Evolutionary conservation across 441 rosid genomes (phyloP).

Genomic region (Eutrema salsugineum): DNA sequence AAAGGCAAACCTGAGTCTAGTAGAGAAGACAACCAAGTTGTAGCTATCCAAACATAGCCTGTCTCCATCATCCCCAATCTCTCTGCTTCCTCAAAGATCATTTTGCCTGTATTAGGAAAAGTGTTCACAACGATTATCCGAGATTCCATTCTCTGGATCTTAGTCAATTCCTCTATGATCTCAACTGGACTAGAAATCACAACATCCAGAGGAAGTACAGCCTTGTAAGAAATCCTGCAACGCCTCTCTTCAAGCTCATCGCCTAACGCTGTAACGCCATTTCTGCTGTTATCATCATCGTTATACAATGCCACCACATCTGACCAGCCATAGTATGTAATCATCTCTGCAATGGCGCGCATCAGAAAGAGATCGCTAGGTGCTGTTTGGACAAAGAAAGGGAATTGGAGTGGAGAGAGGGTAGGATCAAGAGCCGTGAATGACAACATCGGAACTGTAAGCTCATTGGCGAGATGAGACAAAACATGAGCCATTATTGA

Average conservation of each 20-base stretch:
- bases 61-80: conserved; percentile 76
- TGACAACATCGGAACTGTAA: conserved; percentile 73
- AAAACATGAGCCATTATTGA: conserved; percentile 82
- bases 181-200: conserved; percentile 40
- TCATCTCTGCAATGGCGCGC: conserved; percentile 77
- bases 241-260: conserved; percentile 77
- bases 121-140: conserved; percentile 69
- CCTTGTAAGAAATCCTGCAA: conserved; percentile 75
- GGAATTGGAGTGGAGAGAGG: conserved; percentile 77
- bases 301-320: conserved; percentile 67
- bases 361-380: conserved; percentile 79
- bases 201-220: conserved; percentile 54
- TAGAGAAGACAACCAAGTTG: conserved; percentile 75
- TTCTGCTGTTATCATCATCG: conserved; percentile 87
- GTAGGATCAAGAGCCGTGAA: conserved; percentile 86
- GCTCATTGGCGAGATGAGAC: conserved; percentile 78
- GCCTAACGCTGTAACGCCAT: conserved; percentile 61
- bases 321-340: conserved; percentile 65
- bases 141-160: conserved; percentile 69
- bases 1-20: conserved; percentile 57
- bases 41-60: conserved; percentile 91
- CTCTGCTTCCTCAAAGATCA: conserved; percentile 63
- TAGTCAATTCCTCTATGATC: conserved; percentile 45
- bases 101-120: conserved; percentile 43
- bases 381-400: conserved; percentile 79